These are phyloP conservation scores for Hyaloscypha finlandica DNA, from an alignment of 495 filamentous ascomycete species.

Conservation along the genomic window DNA sequence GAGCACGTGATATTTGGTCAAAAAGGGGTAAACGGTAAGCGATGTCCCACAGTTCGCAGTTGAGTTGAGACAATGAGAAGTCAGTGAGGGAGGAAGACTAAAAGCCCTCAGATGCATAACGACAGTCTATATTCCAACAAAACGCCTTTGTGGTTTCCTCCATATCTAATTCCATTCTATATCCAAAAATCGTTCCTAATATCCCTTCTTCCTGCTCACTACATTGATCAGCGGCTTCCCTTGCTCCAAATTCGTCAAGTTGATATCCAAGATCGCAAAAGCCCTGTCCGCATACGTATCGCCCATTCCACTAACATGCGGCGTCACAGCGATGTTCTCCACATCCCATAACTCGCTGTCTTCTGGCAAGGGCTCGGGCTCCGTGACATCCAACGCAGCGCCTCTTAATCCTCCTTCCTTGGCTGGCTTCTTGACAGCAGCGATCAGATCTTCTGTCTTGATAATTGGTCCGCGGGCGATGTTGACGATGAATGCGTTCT, in stretches of 20 bases:
- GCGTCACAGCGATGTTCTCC: constrained; percentile 74
- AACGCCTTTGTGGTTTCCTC: neutral
- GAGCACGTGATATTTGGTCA: too few relatives aligned
- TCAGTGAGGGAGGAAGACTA: too few relatives aligned
- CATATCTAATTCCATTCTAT: neutral
- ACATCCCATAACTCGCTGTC: constrained; percentile 73
- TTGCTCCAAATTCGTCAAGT: constrained; percentile 58
- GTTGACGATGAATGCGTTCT: constrained; percentile 68
- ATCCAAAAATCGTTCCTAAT: constrained; percentile 38
- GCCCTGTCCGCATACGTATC: constrained; percentile 59
- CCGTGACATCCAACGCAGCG: constrained; percentile 82
- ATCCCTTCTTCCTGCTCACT: constrained; percentile 63
- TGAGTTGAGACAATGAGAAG: too few relatives aligned
- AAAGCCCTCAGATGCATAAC: too few relatives aligned
- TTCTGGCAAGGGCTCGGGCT: constrained; percentile 77
- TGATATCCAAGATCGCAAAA: constrained; percentile 60
- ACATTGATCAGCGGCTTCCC: constrained; percentile 68
- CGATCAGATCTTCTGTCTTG: constrained; percentile 67
- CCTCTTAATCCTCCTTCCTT: constrained; percentile 58
- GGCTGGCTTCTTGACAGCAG: constrained; percentile 50
- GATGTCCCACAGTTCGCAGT: too few relatives aligned
- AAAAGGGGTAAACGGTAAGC: too few relatives aligned
- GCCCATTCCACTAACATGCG: constrained; percentile 71
- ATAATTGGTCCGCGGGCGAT: constrained; percentile 74
- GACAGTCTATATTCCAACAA: neutral